Evolutionary conservation across 202 grass and related monocot species (phyloP), one percentile per base, ranked within the genome.

Genomic region (Panicum virgatum): DNA sequence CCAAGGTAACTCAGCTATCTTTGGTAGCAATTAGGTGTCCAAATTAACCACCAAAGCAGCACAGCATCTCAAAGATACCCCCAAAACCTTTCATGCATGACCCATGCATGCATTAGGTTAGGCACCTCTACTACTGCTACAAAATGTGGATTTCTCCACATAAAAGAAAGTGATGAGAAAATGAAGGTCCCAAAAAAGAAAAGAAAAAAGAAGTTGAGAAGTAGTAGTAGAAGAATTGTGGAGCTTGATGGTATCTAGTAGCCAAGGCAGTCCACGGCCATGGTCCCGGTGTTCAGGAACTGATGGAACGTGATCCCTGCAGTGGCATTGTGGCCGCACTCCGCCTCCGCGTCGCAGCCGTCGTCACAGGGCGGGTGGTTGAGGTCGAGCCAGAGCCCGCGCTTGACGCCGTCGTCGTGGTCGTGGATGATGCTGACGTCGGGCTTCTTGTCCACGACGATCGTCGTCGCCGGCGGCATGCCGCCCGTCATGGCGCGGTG

Each of bases 331-430:
- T 44, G 72, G 75, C 67, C 78, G 23, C 70, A 88, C 66, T 78
- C 79, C 42, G 46, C 9, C 20, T 66, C 84, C 3, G 27, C 27
- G n/a, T 51, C 46, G 48, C 38, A 27, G 6, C 54, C 65, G 5
- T 81, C 86, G n/a, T 73, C 73, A 57, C 83, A 82, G 4, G 90
- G 88, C 30, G 94, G 88, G 13, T 78, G 42, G 79, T 97, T 97
- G 34, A 97, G 87, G 77, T 97, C 94, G 12, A 93, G 87, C 62
- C 81, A 86, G 26, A 72, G 36, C 73, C 48, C 69, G 30, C 76
- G 80, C 68, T 75, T 90, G 47, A 50, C 25, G 64, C 15, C 22
- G 19, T 42, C 30, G 10, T 42, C 30, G n/a, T n/a, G n/a, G n/a
- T n/a, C n/a, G 18, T 22, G 62, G 46, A 79, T 27, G 62, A 23